Conservation (phyloP, 768 basidiomycete genomes). For the Leccinellum rugosiceps region DNA sequence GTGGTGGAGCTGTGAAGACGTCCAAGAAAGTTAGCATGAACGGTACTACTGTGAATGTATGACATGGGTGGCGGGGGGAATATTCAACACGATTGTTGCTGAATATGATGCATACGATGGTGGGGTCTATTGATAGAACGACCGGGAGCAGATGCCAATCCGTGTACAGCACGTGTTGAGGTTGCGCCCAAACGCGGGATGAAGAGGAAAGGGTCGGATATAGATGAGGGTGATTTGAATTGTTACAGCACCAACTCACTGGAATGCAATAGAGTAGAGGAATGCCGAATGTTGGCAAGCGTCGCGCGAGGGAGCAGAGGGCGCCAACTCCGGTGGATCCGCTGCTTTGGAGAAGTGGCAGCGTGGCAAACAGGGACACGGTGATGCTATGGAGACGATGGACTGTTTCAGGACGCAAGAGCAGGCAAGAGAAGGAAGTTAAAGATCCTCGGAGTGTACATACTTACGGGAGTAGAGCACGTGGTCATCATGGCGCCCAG, state of each 20-base stretch:
- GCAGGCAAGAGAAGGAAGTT: background rate
- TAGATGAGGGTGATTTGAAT: background rate
- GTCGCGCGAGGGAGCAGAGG: background rate
- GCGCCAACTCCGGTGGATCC: background rate
- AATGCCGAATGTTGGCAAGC: background rate
- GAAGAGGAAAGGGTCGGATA: conserved; percentile 1
- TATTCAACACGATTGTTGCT: too few species aligned
- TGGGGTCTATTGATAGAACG: background rate
- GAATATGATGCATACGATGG: background rate
- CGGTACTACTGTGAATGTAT: too few species aligned
- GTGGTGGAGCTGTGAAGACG: background rate
- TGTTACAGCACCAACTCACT: background rate
- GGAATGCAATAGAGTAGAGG: background rate
- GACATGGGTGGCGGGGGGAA: background rate
- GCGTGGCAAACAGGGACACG: conserved; percentile 9
- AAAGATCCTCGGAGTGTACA: conserved; percentile 7
- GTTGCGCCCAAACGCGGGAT: conserved; percentile 3
- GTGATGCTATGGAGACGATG: background rate
- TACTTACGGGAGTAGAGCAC: background rate
- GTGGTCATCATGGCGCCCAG: background rate
- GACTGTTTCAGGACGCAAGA: background rate
- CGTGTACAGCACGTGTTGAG: conserved; percentile 12
- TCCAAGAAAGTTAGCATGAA: background rate
- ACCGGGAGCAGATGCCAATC: background rate
- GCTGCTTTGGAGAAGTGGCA: background rate